These are phyloP conservation scores for Digitaria exilis DNA, from an alignment of 202 grass and related monocot genomes.

Conservation along the genomic window DNA sequence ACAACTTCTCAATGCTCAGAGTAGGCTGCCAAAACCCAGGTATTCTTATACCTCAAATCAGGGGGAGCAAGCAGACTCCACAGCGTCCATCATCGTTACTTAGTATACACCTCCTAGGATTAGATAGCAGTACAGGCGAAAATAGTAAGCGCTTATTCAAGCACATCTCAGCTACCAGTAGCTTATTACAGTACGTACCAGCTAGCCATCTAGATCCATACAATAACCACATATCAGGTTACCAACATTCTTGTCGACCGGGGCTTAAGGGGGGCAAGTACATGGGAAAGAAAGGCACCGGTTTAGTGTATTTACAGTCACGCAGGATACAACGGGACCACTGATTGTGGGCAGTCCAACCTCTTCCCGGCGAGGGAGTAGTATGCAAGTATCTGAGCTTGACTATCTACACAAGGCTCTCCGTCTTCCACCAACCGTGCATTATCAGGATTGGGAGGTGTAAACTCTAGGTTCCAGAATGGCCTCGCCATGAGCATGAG, in stretches of 20 bases:
- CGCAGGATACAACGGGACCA: slow-evolving; percentile 64
- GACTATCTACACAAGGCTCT: slow-evolving; percentile 38
- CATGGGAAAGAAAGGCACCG: neutral
- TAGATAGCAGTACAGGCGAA: slow-evolving; percentile 43
- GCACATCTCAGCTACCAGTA: slow-evolving; percentile 47
- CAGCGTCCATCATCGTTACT: slow-evolving; percentile 19
- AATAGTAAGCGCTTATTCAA: slow-evolving; percentile 44
- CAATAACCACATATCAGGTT: slow-evolving; percentile 45
- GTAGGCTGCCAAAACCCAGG: slow-evolving; percentile 37
- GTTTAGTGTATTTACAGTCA: slow-evolving; percentile 66
- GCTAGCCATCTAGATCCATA: slow-evolving; percentile 48
- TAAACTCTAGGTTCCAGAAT: slow-evolving; percentile 95
- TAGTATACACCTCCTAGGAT: slow-evolving; percentile 52
- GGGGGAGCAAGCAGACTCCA: slow-evolving; percentile 12
- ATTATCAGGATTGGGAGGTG: slow-evolving; percentile 33
- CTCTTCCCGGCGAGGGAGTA: slow-evolving; percentile 70
- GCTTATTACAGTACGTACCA: slow-evolving; percentile 53
- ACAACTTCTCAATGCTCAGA: slow-evolving; percentile 1
- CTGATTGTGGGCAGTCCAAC: slow-evolving; percentile 57
- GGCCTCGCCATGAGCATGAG: slow-evolving; percentile 72
- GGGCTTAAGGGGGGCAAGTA: neutral
- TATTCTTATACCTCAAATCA: slow-evolving; percentile 40
- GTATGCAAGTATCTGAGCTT: slow-evolving; percentile 77
- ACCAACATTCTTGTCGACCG: slow-evolving; percentile 40
- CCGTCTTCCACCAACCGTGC: slow-evolving; percentile 25